Base-by-base conservation (phyloP, 2,329 filamentous ascomycete species). In the Ophiostoma pallidulum region DNA sequence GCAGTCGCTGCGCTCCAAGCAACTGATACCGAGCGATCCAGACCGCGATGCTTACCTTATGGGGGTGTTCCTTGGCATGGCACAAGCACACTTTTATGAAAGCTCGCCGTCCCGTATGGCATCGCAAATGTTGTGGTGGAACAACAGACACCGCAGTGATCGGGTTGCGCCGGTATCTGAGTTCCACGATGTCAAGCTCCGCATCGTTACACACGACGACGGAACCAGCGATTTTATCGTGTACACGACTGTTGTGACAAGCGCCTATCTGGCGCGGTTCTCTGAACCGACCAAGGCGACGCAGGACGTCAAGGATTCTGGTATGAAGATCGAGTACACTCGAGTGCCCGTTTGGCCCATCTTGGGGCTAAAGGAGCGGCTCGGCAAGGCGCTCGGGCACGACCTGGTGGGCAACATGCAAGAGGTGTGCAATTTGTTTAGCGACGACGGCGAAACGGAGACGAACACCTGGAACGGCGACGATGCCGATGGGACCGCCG, bases 271-370 rank as follows among this genome's bases (percentile, higher is more conserved):
- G 20, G 56, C 66, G 38, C 68, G 71, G 52, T 77, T 79, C 46
- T 65, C 75, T 47, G 55, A 68, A 13, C 75, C 75, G 0, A 60
- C 64, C 45, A 68, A 64, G 45, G 63, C 64, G 2, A 67, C 1
- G 22, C 3, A 24, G 4, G 18, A 3, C 4, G 19, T 39, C 1
- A 5, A 12, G 14, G 35, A 47, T 12, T 53, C 57, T 3, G 66
- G 67, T 2, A 60, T 79, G 50, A 61, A 61, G 31, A 71, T 79
- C 18, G 64, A 70, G 29, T 71, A 72, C 56, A 64, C 64, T 2
- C 66, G 66, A 8, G 71, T 79, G 2, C 70, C 71, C 0, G 65
- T 73, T 22, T 78, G 73, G 73, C 76, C 76, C 0, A 65, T 77
- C 6, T 57, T 75, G 0, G 75, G 75, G 4, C 65, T 80, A 7